Conservation (phyloP, 2,329 filamentous ascomycete genomes). For the Stagonosporopsis tanaceti region DNA sequence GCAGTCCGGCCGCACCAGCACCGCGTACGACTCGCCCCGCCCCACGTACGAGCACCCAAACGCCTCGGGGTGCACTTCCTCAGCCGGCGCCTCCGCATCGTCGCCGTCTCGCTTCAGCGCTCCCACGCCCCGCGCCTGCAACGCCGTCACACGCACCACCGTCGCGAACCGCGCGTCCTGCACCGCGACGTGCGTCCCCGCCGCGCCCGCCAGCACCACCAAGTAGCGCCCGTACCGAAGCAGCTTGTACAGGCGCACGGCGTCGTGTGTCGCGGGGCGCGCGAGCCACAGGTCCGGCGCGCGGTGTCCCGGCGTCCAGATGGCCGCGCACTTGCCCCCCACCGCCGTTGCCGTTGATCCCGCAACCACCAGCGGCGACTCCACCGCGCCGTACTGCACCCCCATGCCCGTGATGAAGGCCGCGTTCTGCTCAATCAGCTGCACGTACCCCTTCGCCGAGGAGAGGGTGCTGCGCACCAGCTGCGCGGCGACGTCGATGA, state of each 20-base stretch:
- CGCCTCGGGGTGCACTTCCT: not conserved
- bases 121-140: conserved; percentile 10
- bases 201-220: conserved; percentile 7
- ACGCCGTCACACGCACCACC: not conserved
- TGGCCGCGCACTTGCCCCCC: too few relatives aligned
- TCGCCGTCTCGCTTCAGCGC: not conserved
- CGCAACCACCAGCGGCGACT: conserved; percentile 45
- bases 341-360: too few relatives aligned
- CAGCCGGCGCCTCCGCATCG: not conserved
- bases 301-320: conserved; percentile 42
- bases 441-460: conserved; percentile 57
- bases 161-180: conserved; percentile 2
- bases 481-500: conserved; percentile 58
- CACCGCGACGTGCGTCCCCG: not conserved
- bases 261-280: not conserved
- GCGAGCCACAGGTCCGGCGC: conserved; percentile 28
- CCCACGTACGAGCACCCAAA: conserved; percentile 17
- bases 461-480: conserved; percentile 57
- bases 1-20: conserved; percentile 21
- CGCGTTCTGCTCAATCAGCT: conserved; percentile 58
- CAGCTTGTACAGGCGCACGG: conserved; percentile 16
- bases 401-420: conserved; percentile 61
- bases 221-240: conserved; percentile 21
- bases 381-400: conserved; percentile 50
- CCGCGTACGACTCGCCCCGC: conserved; percentile 12